phyloP scores from a whole-genome alignment of 768 basidiomycete genomes.

The Suillus luteus region DNA sequence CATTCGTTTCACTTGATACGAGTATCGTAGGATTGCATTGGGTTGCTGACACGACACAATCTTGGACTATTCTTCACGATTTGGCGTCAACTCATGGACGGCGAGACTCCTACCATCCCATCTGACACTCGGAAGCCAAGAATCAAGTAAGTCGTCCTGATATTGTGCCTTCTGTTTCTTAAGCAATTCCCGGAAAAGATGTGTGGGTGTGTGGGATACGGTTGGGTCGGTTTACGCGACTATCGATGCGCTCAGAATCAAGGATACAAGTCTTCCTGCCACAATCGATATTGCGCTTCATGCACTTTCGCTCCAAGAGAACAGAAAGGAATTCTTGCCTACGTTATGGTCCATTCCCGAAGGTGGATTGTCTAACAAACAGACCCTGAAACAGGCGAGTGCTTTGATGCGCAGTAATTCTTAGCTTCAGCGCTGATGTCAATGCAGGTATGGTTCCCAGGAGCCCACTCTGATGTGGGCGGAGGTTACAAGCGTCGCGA shows the following conservation, averaged over 20 bases:
- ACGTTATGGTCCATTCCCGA: constrained; percentile 19
- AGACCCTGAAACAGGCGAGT: constrained; percentile 19
- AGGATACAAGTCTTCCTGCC: constrained; percentile 20
- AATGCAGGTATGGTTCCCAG: constrained; percentile 29
- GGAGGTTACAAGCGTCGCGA: constrained; percentile 19
- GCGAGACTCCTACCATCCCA: constrained; percentile 11
- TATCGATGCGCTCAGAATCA: constrained; percentile 19
- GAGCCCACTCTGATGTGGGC: constrained; percentile 26
- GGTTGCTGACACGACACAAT: constrained; percentile 15
- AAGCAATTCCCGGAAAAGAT: constrained; percentile 13
- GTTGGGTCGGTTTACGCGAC: constrained; percentile 20
- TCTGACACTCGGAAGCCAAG: neutral
- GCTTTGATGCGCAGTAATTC: neutral
- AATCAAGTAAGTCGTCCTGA: neutral
- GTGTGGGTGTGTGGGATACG: constrained; percentile 27
- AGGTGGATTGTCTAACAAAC: constrained; percentile 11
- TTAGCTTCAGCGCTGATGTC: constrained; percentile 2
- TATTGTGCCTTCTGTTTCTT: constrained; percentile 1
- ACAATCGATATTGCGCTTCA: constrained; percentile 26
- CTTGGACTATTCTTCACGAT: constrained; percentile 18
- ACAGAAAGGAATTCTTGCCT: constrained; percentile 26
- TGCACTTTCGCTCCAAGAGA: constrained; percentile 30
- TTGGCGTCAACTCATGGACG: constrained; percentile 16
- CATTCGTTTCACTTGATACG: neutral
- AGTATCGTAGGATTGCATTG: constrained; percentile 18